Evolutionary conservation across 495 filamentous ascomycete genomes (phyloP), one percentile per base, ranked within the genome.

Genomic region (Aspergillus cavernicola): DNA sequence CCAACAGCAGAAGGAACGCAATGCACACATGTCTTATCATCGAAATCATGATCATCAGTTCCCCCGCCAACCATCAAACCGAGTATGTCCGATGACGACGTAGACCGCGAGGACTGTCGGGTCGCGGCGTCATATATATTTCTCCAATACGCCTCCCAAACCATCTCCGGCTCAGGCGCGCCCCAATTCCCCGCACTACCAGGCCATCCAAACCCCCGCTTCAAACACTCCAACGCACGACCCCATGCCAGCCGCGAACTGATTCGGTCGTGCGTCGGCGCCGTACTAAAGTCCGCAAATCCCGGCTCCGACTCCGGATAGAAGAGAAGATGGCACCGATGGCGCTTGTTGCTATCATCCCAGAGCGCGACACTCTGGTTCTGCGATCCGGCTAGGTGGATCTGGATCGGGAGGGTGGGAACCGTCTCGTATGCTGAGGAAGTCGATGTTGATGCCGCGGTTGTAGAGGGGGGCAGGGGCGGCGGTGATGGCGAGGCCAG

Each of bases 111-210:
- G 7, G 7, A 16, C 39, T 9, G 19, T 12, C 19, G 53, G 16
- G 22, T 65, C 29, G 15, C 45, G 24, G 8, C 16, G 8, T 57
- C 49, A 13, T 52, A 37, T 15, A 57, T 44, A 24, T 48, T 52
- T 20, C 51, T 47, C 69, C 69, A 68, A 60, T 87, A 81, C 40
- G 74, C 65, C 46, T 88, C 85, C 69, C 84, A 77, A 3, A 81
- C 68, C 4, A 62, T 70, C 58, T 89, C 85, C 16, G 86, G 63
- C 52, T 82, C 80, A 1, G 73, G 74, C 36, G 83, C 77, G 9
- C 74, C 69, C 58, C 70, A 71, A 47, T 47, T 20, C 6, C 44
- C 44, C 2, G 58, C 56, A n/a, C 63, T 53, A 2, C 59, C 62
- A n/a, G 62, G 62, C 43, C 60, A 60, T 4, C 75, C 71, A 58